phyloP scores from a whole-genome alignment of 352 stramenopile genomes.

The Globisporangium perplexum region DNA sequence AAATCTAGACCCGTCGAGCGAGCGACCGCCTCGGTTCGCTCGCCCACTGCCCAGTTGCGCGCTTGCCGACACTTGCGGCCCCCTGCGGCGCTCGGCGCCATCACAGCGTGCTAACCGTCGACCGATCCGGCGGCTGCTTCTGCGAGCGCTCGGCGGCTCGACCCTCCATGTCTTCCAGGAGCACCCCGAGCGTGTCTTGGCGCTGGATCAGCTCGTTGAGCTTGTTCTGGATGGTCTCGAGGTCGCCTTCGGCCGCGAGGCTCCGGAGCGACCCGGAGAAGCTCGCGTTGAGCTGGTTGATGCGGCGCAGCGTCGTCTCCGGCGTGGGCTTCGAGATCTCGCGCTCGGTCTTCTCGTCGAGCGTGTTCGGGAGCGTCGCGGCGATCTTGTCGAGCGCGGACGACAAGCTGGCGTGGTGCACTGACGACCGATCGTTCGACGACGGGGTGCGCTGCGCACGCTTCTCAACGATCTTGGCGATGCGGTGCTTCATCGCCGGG shows the following conservation, averaged over 20 bases:
- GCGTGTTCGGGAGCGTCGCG: conserved; percentile 22
- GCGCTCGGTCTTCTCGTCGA: conserved; percentile 48
- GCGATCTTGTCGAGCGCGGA: conserved; percentile 51
- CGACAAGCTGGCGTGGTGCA: conserved; percentile 19
- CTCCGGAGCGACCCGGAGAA: conserved; percentile 72
- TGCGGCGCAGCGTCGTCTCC: conserved; percentile 58
- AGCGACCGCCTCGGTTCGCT: neutral
- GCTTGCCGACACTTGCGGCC: neutral
- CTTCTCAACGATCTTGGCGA: conserved; percentile 72
- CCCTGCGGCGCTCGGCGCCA: neutral
- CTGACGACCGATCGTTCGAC: conserved; percentile 6
- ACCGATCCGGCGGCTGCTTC: conserved; percentile 7
- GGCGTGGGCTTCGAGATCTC: conserved; percentile 33
- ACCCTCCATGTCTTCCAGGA: conserved; percentile 41
- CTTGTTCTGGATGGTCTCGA: conserved; percentile 71
- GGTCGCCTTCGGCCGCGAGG: conserved; percentile 53
- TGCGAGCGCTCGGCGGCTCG: conserved; percentile 14
- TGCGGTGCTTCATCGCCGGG: conserved; percentile 59
- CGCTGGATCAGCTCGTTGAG: conserved; percentile 50
- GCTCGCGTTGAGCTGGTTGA: conserved; percentile 87
- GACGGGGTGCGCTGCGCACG: conserved; percentile 33
- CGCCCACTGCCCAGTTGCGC: neutral
- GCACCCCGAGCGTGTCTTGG: conserved; percentile 38
- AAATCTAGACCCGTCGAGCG: neutral
- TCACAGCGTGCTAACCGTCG: conserved; percentile 4